These are phyloP conservation scores for Melastoma malabathricum DNA, from an alignment of 345 rosid genomes.

Conservation along the genomic window DNA sequence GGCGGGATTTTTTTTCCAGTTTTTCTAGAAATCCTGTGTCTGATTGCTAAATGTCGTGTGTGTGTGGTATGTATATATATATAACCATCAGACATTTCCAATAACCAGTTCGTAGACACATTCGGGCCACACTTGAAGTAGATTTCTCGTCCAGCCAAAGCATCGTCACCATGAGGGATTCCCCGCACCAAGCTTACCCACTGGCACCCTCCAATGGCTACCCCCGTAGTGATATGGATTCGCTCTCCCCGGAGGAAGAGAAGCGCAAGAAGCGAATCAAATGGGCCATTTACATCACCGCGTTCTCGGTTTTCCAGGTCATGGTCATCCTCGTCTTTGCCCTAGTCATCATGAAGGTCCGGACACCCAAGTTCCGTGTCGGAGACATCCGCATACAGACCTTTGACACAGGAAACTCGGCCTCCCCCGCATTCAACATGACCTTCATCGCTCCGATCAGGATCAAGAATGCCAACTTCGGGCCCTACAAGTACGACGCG, in stretches of 20 bases:
- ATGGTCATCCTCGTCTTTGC: slow-evolving; percentile 12
- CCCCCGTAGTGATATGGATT: too few relatives aligned
- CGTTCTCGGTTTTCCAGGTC: slow-evolving; percentile 18
- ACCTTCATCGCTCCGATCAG: slow-evolving; percentile 5
- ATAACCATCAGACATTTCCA: too few relatives aligned
- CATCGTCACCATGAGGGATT: too few relatives aligned
- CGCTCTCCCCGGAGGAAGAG: slow-evolving; percentile 4
- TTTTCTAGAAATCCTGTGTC: too few relatives aligned
- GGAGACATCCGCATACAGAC: slow-evolving; percentile 3
- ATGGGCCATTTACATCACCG: slow-evolving; percentile 10
- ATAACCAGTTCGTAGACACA: too few relatives aligned
- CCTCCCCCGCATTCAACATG: slow-evolving; percentile 8
- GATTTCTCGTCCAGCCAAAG: too few relatives aligned
- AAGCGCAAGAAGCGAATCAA: slow-evolving; percentile 14
- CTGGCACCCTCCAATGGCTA: too few relatives aligned
- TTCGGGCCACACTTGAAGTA: too few relatives aligned
- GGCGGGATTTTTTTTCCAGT: too few relatives aligned
- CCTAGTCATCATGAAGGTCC: slow-evolving; percentile 10
- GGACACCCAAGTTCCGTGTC: slow-evolving; percentile 17
- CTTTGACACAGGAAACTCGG: background rate
- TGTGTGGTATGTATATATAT: too few relatives aligned
- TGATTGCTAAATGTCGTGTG: too few relatives aligned
- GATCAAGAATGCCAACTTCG: slow-evolving; percentile 17
- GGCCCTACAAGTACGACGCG: slow-evolving; percentile 10
- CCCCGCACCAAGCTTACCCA: too few relatives aligned